Conservation (phyloP, 2,329 filamentous ascomycete species). For the Aureobasidium subglaciale region DNA sequence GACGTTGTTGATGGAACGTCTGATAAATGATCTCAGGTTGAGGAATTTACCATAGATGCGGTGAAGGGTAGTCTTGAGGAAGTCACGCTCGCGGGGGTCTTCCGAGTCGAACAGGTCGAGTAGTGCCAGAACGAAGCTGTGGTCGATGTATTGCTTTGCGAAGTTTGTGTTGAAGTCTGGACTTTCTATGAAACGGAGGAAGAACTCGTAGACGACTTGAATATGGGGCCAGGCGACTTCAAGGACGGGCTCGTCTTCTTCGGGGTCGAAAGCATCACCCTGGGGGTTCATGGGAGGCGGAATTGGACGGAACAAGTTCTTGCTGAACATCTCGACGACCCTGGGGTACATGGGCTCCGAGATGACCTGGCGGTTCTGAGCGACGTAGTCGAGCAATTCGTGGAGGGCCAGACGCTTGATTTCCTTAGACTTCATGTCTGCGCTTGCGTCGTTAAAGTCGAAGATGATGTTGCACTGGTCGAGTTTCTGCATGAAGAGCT, state of each 20-base stretch:
- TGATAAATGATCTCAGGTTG: conserved; percentile 93
- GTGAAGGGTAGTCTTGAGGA: conserved; percentile 95
- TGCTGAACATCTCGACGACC: conserved; percentile 98
- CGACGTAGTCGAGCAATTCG: conserved; percentile 94
- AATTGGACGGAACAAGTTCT: conserved; percentile 95
- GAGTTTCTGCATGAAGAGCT: conserved; percentile 99
- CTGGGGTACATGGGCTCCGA: conserved; percentile 98
- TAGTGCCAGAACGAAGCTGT: conserved; percentile 89
- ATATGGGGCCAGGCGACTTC: conserved; percentile 99
- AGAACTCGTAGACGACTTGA: conserved; percentile 99
- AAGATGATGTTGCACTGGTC: conserved; percentile 99
- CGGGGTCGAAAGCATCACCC: conserved; percentile 95
- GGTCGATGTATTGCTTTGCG: conserved; percentile 96
- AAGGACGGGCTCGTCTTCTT: conserved; percentile 95
- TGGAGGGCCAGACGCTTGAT: conserved; percentile 96
- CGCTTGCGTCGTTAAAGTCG: conserved; percentile 96
- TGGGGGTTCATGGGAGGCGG: conserved; percentile 96
- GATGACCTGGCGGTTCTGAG: conserved; percentile 97
- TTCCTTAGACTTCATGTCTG: conserved; percentile 99
- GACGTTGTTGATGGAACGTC: conserved; percentile 98
- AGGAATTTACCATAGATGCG: conserved; percentile 98
- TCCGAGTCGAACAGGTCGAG: conserved; percentile 98
- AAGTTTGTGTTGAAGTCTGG: conserved; percentile 99
- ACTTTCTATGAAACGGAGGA: conserved; percentile 96
- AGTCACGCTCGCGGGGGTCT: conserved; percentile 92